phyloP scores from a whole-genome alignment of 2,329 filamentous ascomycete genomes.

The Claviceps sp. region DNA sequence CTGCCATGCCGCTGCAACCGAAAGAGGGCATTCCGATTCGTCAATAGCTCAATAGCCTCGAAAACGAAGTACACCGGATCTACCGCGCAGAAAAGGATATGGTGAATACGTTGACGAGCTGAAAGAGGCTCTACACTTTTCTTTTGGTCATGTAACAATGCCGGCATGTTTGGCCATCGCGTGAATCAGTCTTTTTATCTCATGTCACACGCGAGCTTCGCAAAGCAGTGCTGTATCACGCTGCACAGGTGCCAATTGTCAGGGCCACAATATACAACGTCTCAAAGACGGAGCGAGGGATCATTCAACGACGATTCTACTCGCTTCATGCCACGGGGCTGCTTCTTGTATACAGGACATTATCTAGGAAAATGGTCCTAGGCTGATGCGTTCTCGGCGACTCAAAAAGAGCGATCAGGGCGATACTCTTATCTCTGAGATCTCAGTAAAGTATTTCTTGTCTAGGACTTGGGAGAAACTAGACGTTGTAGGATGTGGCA shows the following conservation, averaged over 20 bases:
- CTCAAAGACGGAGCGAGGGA: not conserved
- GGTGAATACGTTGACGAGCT: not conserved
- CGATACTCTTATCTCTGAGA: not conserved
- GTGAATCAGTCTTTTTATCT: not conserved
- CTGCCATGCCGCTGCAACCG: constrained; percentile 11
- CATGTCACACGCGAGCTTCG: constrained; percentile 1
- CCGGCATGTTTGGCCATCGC: not conserved
- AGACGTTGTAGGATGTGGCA: no score
- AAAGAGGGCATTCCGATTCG: constrained; percentile 47
- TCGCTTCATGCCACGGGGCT: not conserved
- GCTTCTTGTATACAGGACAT: not conserved
- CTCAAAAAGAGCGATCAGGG: not conserved
- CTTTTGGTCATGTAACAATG: not conserved
- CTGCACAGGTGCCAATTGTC: constrained; percentile 1
- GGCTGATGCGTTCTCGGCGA: not conserved
- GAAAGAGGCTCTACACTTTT: not conserved
- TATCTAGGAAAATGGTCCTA: not conserved
- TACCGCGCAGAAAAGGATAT: not conserved
- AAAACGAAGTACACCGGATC: not conserved
- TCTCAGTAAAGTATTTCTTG: not conserved
- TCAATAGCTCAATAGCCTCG: constrained; percentile 27
- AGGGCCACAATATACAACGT: no score
- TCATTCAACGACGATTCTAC: not conserved
- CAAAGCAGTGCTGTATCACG: constrained; percentile 6
- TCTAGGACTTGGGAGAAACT: not conserved